A percentile compares a stretch with the other conserved stretches of the same genome.
Conservation (phyloP, 73 alveolate genomes). For the Paramecium biaurelia region DNA sequence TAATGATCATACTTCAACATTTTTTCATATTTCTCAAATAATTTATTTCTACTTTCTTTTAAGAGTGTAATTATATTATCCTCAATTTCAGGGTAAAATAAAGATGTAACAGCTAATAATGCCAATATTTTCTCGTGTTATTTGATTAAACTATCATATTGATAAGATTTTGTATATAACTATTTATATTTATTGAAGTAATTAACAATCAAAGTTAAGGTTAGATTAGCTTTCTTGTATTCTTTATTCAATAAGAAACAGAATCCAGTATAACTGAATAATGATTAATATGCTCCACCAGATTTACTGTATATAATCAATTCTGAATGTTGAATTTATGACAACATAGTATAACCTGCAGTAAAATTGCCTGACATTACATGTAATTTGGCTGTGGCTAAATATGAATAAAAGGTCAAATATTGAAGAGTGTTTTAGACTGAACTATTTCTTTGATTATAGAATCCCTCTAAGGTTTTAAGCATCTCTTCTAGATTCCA, state of each 20-base stretch:
- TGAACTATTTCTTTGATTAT: not conserved
- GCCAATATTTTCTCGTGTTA: not conserved
- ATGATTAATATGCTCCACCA: not conserved
- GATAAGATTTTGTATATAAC: slow-evolving; percentile 31
- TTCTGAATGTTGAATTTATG: not conserved
- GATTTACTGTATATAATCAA: not conserved
- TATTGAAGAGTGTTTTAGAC: not conserved
- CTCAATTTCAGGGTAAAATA: not conserved
- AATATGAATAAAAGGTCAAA: not conserved
- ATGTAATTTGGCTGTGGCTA: not conserved
- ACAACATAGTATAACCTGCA: not conserved
- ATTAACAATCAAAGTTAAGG: not conserved
- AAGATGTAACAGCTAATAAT: not conserved
- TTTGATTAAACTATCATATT: slow-evolving; percentile 11
- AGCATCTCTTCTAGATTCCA: slow-evolving; percentile 8
- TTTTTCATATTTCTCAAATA: not conserved
- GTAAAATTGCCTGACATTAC: not conserved
- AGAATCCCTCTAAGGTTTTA: not conserved
- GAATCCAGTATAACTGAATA: slow-evolving; percentile 7
- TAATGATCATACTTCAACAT: not conserved
- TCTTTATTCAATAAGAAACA: not conserved
- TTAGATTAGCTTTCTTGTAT: not conserved
- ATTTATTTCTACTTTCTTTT: not conserved
- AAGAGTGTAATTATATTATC: not conserved
- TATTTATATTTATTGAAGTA: slow-evolving; percentile 3